Conservation (phyloP, 1,284 basidiomycete genomes). For the Volvariella surrecta region DNA sequence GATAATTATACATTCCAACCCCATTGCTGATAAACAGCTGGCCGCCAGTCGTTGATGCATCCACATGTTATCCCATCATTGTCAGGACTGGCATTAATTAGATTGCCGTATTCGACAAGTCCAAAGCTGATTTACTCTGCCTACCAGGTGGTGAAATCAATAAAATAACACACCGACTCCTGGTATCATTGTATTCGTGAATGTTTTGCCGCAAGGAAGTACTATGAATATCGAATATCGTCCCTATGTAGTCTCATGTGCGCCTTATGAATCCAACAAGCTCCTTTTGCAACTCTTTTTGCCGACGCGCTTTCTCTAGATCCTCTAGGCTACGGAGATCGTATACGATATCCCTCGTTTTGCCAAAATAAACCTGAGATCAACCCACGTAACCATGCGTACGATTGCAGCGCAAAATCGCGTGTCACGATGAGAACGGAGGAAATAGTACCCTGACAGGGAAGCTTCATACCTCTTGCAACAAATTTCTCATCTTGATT, state of each 20-base stretch:
- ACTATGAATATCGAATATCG: background rate
- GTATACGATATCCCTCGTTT: constrained; percentile 92
- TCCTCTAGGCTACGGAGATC: constrained; percentile 86
- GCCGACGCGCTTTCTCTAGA: constrained; percentile 73
- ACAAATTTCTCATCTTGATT: constrained; percentile 93
- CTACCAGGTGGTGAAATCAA: no score
- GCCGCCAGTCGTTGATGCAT: constrained; percentile 19
- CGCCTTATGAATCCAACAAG: constrained; percentile 85
- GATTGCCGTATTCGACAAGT: no score
- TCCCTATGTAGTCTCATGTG: constrained; percentile 18
- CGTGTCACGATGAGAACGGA: background rate
- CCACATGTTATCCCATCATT: background rate
- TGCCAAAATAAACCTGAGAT: constrained; percentile 89
- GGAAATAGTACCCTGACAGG: background rate
- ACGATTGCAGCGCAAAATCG: no score
- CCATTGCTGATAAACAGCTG: constrained; percentile 70
- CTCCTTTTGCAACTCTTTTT: constrained; percentile 88
- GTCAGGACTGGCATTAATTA: no score
- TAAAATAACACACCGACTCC: no score
- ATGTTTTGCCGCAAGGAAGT: no score
- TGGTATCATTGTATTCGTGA: no score
- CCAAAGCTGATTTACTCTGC: no score
- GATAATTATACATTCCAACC: constrained; percentile 95
- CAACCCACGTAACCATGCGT: constrained; percentile 3
- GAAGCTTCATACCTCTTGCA: constrained; percentile 72